Conservation (phyloP, 2,329 filamentous ascomycete species). For the Chaetomiaceae sp. region DNA sequence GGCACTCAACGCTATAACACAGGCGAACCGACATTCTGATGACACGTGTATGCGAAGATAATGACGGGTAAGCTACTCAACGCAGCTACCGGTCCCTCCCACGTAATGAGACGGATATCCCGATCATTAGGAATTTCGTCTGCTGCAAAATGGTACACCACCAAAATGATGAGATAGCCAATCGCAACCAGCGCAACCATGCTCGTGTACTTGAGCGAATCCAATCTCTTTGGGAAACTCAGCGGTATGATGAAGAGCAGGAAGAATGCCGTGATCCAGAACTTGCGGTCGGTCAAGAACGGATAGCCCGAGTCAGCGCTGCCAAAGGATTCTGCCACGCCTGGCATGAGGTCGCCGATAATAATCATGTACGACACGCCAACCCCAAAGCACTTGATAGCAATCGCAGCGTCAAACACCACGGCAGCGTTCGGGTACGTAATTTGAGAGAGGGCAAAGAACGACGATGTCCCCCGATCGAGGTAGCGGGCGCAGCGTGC, state of each 20-base stretch:
- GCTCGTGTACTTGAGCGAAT: slow-evolving; percentile 97
- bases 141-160: slow-evolving; percentile 85
- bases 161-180: slow-evolving; percentile 85
- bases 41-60: slow-evolving; percentile 98
- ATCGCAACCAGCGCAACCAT: slow-evolving; percentile 88
- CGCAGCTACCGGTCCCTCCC: slow-evolving; percentile 72
- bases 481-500: slow-evolving; percentile 89
- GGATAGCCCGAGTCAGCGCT: slow-evolving; percentile 57
- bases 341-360: slow-evolving; percentile 97
- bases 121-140: slow-evolving; percentile 73
- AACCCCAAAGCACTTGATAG: slow-evolving; percentile 96
- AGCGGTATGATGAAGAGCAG: slow-evolving; percentile 95
- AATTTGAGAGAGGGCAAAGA: slow-evolving; percentile 94
- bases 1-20: too few relatives aligned
- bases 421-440: slow-evolving; percentile 96
- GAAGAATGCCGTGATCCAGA: slow-evolving; percentile 98
- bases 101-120: slow-evolving; percentile 67
- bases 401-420: slow-evolving; percentile 91
- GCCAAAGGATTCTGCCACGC: slow-evolving; percentile 79
- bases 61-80: slow-evolving; percentile 89
- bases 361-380: slow-evolving; percentile 98
- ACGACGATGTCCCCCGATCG: slow-evolving; percentile 81
- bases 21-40: slow-evolving; percentile 72
- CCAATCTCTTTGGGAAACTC: slow-evolving; percentile 83
- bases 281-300: slow-evolving; percentile 84